Conservation (phyloP, 179 eudicot genomes). For the Gypsophila paniculata region DNA sequence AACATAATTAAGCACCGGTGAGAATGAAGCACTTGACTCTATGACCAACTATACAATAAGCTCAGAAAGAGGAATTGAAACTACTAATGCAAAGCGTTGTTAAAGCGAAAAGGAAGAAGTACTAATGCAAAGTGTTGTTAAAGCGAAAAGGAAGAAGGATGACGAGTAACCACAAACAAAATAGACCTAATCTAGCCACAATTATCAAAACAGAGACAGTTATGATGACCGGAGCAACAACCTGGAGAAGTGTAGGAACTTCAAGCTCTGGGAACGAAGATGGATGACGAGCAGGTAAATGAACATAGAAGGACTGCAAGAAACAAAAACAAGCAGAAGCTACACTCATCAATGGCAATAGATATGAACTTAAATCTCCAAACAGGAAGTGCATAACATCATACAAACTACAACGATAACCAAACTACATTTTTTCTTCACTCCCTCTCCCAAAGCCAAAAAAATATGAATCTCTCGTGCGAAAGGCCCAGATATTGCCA, state of each 20-base stretch:
- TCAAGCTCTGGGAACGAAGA: conserved; percentile 90
- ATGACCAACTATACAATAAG: too few relatives aligned
- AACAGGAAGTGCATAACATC: not conserved
- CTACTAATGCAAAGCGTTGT: not conserved
- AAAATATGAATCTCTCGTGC: not conserved
- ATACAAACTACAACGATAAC: not conserved
- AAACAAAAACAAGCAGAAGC: conserved; percentile 18
- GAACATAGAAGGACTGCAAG: conserved; percentile 83
- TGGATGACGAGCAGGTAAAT: conserved; percentile 83
- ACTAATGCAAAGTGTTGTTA: not conserved
- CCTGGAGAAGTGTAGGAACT: conserved; percentile 92
- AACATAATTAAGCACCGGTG: too few relatives aligned
- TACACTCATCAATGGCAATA: conserved; percentile 1
- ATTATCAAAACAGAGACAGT: not conserved
- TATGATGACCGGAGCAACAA: conserved; percentile 24
- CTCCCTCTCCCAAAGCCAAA: not conserved
- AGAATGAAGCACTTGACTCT: too few relatives aligned
- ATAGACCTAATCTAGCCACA: not conserved
- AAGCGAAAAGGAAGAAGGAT: not conserved
- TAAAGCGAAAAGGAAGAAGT: not conserved
- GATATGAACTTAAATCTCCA: not conserved
- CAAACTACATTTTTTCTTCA: not conserved
- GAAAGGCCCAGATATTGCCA: too few relatives aligned
- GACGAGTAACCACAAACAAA: too few relatives aligned
- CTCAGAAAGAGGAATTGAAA: too few relatives aligned